Base-by-base conservation (phyloP, 2,329 filamentous ascomycete species). In the Aspergillus puulaauensis region DNA sequence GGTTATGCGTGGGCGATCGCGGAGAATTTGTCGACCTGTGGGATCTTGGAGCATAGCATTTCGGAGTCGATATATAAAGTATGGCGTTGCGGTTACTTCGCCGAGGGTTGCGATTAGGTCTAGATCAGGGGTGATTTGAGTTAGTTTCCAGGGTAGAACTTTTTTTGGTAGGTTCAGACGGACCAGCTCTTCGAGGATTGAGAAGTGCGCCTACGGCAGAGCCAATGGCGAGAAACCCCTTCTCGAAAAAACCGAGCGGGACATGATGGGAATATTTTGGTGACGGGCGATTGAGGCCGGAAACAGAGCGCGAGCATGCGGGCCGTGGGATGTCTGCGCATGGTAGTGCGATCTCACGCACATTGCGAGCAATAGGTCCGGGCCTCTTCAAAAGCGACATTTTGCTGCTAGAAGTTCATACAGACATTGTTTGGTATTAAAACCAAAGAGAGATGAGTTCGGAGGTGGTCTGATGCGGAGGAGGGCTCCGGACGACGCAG, bases 101-200 rank as follows among this genome's bases (percentile, higher is more conserved):
- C 93, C 93, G n/a, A 96, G 85, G 35, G 91, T 86, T 35, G 95
- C 95, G 67, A 99, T 96, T 65, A 99, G 86, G 79, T 99, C 95
- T 91, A 44, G 15, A 17, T 19, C 31, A 31, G 6, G 8, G 41
- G 23, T 14, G 11, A n/a, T 14, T 49, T 23, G 8, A 31, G 27
- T 8, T 35, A 24, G 15, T 17, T 23, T 44, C 23, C 14, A 15
- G 31, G 23, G 2, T 19, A 11, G n/a, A 4, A 15, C 8, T 8
- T 8, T n/a, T 27, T 9, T 1, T 12, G 17, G 17, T 8, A 8
- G 45, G 45, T 54, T 12, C 19, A 24, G 4, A 21, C 51, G 14
- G 79, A 89, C 90, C 90, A 73, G 86, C 91, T 67, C 95, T 85
- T 69, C 90, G 85, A 1, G 93, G 93, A 68, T 97, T 86, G 3